These are phyloP conservation scores for Penicillium polonicum DNA, from an alignment of 2,329 filamentous ascomycete species.

Conservation along the genomic window DNA sequence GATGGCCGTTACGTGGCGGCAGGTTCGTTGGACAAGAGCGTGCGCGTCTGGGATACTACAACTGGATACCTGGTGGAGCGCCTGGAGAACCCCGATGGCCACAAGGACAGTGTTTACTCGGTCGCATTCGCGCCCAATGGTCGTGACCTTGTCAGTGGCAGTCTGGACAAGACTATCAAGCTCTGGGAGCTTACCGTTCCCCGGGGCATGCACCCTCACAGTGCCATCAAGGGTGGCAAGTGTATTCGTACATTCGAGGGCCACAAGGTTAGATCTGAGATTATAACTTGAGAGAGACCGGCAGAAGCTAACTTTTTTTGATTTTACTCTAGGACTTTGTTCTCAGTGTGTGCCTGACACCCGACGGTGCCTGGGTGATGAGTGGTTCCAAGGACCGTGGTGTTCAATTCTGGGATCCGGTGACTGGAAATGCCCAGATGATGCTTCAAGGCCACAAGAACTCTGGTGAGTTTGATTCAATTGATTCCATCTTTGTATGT, in stretches of 20 bases:
- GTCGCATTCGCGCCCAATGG: conserved; percentile 95
- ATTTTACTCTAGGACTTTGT: conserved; percentile 75
- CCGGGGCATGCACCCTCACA: conserved; percentile 63
- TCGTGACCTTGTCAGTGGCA: conserved; percentile 88
- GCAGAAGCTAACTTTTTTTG: not conserved
- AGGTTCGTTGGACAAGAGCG: conserved; percentile 94
- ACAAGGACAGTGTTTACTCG: conserved; percentile 95
- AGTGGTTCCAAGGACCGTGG: conserved; percentile 96
- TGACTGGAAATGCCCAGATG: conserved; percentile 88
- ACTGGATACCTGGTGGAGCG: conserved; percentile 85
- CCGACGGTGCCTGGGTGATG: conserved; percentile 92
- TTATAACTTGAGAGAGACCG: not conserved
- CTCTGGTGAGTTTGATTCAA: conserved; percentile 57
- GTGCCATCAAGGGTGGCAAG: conserved; percentile 77
- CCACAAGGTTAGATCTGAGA: conserved; percentile 67
- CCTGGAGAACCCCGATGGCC: conserved; percentile 86
- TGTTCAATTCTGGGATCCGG: conserved; percentile 97
- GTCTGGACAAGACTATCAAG: conserved; percentile 97
- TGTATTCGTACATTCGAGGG: conserved; percentile 97
- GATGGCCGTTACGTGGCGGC: conserved; percentile 93
- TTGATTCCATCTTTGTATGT: not conserved
- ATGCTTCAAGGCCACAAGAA: conserved; percentile 99
- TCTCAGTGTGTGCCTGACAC: conserved; percentile 89
- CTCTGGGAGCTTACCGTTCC: conserved; percentile 91
- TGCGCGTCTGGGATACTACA: conserved; percentile 91